A percentile compares a stretch with the other conserved stretches of the same genome.
phyloP scores from a whole-genome alignment of 257 asterid species.

The Dorcoceras hygrometricum region DNA sequence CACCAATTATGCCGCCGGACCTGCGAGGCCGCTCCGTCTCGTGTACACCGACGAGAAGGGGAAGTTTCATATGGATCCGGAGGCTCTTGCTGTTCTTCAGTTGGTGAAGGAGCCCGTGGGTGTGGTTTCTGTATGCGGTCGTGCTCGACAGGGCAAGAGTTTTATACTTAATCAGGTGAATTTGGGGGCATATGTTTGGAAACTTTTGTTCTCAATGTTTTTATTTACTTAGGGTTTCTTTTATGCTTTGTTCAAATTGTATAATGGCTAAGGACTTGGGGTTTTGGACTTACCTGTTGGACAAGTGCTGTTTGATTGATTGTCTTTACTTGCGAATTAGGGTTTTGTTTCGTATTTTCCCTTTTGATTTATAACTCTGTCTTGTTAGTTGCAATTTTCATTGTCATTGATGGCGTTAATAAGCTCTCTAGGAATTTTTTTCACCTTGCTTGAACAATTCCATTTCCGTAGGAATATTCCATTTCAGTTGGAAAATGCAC shows the following conservation, averaged over 20 bases:
- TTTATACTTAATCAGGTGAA: conserved; percentile 79
- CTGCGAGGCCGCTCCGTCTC: conserved; percentile 89
- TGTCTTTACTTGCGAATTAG: conserved; percentile 22
- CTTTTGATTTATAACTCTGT: conserved; percentile 12
- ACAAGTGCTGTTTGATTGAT: background rate
- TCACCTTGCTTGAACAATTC: background rate
- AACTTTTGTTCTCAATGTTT: background rate
- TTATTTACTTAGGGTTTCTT: conserved; percentile 16
- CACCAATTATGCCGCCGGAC: conserved; percentile 51
- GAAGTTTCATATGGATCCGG: conserved; percentile 90
- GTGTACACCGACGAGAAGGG: conserved; percentile 87
- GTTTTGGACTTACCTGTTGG: background rate
- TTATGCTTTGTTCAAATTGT: background rate
- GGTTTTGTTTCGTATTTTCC: conserved; percentile 16
- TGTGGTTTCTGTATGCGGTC: conserved; percentile 96
- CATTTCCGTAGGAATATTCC: too few species aligned
- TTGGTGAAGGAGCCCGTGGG: conserved; percentile 92
- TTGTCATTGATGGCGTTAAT: background rate
- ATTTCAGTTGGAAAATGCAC: too few species aligned
- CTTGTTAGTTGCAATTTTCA: background rate
- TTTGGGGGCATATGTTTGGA: conserved; percentile 14
- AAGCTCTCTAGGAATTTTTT: background rate
- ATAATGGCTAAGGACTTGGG: background rate
- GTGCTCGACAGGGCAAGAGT: conserved; percentile 99
- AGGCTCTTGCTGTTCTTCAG: conserved; percentile 91